These are phyloP conservation scores for Pleurotus sapidus DNA, from an alignment of 768 basidiomycete genomes.

Conservation along the genomic window DNA sequence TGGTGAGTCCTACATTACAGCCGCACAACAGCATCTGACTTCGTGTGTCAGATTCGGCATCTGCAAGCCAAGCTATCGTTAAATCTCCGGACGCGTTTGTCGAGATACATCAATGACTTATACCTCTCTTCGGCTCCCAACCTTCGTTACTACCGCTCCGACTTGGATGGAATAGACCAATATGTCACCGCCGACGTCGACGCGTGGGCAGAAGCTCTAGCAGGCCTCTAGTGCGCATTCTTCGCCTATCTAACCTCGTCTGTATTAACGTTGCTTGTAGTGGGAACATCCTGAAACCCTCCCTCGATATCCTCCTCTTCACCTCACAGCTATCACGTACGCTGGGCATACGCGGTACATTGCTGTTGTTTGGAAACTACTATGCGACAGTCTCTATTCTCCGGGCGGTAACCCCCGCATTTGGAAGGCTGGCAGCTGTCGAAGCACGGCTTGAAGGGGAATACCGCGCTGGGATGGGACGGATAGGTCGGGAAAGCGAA, in stretches of 20 bases:
- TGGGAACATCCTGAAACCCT: constrained; percentile 91
- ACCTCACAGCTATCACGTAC: constrained; percentile 87
- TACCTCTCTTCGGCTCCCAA: constrained; percentile 78
- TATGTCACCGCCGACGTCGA: constrained; percentile 93
- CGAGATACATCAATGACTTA: constrained; percentile 88
- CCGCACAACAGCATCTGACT: background rate
- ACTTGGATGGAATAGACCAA: constrained; percentile 80
- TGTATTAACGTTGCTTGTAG: constrained; percentile 32
- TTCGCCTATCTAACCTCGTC: background rate
- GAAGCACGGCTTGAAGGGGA: constrained; percentile 91
- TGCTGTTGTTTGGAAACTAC: constrained; percentile 80
- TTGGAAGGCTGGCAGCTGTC: constrained; percentile 84
- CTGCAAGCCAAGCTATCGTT: constrained; percentile 85
- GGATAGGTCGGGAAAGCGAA: constrained; percentile 87
- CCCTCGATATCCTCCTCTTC: constrained; percentile 88
- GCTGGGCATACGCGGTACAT: constrained; percentile 80
- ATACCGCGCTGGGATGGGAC: constrained; percentile 81
- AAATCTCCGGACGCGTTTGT: constrained; percentile 79
- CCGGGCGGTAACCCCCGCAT: constrained; percentile 85
- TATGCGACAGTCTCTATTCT: constrained; percentile 83
- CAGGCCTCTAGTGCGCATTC: constrained; percentile 80
- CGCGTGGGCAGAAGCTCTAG: constrained; percentile 81
- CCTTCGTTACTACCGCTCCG: constrained; percentile 65
- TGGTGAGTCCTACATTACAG: constrained; percentile 44
- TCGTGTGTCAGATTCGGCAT: constrained; percentile 67